phyloP scores from a whole-genome alignment of 345 rosid genomes.

The Citrus sp. region DNA sequence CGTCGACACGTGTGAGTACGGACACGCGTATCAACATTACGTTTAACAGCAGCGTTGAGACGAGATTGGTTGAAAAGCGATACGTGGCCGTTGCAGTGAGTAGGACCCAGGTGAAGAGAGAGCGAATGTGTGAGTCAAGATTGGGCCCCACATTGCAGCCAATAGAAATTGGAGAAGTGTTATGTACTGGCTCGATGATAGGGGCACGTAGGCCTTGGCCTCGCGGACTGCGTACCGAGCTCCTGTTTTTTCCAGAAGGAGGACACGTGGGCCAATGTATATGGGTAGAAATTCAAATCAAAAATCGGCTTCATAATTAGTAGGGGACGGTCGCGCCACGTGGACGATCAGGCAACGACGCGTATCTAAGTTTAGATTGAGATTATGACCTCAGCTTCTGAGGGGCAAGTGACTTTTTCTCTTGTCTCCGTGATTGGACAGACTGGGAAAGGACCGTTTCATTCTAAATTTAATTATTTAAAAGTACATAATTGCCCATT shows the following conservation, averaged over 20 bases:
- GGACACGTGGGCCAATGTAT: slow-evolving; percentile 27
- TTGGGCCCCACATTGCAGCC: slow-evolving; percentile 20
- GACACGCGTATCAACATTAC: slow-evolving; percentile 36
- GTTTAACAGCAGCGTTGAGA: slow-evolving; percentile 27
- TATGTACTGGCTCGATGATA: background rate
- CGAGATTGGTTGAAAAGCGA: slow-evolving; percentile 28
- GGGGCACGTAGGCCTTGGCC: slow-evolving; percentile 27
- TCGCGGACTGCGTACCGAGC: slow-evolving; percentile 8
- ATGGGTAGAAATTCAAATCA: slow-evolving; percentile 1
- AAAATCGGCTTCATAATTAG: slow-evolving; percentile 11
- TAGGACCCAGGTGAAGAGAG: slow-evolving; percentile 1
- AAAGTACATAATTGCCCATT: slow-evolving; percentile 1
- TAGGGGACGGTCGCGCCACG: slow-evolving; percentile 17
- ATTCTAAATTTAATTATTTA: background rate
- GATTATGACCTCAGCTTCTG: background rate
- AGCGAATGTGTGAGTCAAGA: slow-evolving; percentile 3
- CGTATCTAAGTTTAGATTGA: slow-evolving; percentile 5
- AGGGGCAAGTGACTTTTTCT: background rate
- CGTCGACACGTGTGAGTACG: slow-evolving; percentile 42
- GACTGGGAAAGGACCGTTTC: slow-evolving; percentile 4
- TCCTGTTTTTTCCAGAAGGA: slow-evolving; percentile 24
- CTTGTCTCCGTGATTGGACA: slow-evolving; percentile 22
- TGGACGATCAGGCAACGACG: slow-evolving; percentile 29
- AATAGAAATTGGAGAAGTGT: slow-evolving; percentile 27
- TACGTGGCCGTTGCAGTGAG: slow-evolving; percentile 25